Base-by-base conservation (phyloP, 2,329 filamentous ascomycete species). In the Phialophora expanda region DNA sequence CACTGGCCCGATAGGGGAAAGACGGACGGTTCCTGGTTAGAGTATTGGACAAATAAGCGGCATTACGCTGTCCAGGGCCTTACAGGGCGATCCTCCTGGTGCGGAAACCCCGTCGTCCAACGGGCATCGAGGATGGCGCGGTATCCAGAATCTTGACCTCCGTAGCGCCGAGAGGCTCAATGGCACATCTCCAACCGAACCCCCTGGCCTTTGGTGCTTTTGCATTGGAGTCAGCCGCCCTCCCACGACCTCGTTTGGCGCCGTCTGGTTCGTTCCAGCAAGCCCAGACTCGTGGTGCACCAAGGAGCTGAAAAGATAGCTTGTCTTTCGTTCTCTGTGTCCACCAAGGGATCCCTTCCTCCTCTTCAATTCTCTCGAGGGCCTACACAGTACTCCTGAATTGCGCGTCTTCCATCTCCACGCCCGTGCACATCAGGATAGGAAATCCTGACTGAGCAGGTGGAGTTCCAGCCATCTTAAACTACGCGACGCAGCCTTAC, bases 241-340 rank as follows among this genome's bases (percentile, higher is more conserved):
- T 44, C 17, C 11, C 41, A 44, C 22, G 38, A 28, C 30, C 41
- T 8, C 38, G 38, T 44, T 44, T 44, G 4, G 14, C 38, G 56
- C 56, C 56, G 26, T 28, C n/a, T 30, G 56, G 56, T 50, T 59
- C 41, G 38, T 46, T 50, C 56, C 56, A 59, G 22, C 41, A 50
- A 24, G 41, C 22, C 41, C 56, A 59, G 56, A 50, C 44, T 50
- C 41, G 46, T 50, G 24, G n/a, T 32, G 41, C 22, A 26, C 38
- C 41, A 46, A 41, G 34, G 22, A 59, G 56, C 56, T 59, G 56
- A 59, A 59, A 44, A 59, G 48, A 51, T 51, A 51, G 48, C 22
- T 51, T 28, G 48, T 51, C 20, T 26, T 50, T 26, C 48, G 48
- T 51, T 22, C 20, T 20, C 9, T 7, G 20, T 9, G 20, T 51